These are phyloP conservation scores for Aspergillus clavatus DNA, from an alignment of 2,329 filamentous ascomycete genomes.

Conservation along the genomic window DNA sequence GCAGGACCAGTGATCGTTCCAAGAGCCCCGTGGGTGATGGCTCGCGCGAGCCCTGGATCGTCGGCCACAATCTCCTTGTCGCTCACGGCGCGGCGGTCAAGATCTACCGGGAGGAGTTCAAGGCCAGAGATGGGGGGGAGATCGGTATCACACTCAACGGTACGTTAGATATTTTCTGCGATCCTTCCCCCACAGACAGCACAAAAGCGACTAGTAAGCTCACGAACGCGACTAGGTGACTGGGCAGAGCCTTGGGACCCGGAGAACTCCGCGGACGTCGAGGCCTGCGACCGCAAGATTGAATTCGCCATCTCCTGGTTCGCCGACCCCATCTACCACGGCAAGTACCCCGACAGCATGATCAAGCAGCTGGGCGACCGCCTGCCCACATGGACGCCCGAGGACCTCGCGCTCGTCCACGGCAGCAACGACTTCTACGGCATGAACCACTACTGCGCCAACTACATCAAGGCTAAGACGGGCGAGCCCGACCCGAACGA, in stretches of 20 bases:
- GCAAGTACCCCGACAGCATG: constrained; percentile 81
- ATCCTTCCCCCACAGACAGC: no score
- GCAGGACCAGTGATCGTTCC: constrained; percentile 69
- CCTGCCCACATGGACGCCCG: constrained; percentile 67
- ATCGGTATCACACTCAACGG: constrained; percentile 87
- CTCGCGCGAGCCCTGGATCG: constrained; percentile 73
- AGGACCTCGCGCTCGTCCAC: constrained; percentile 68
- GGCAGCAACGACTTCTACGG: constrained; percentile 93
- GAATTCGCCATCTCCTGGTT: constrained; percentile 89
- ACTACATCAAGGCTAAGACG: constrained; percentile 73
- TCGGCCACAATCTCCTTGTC: constrained; percentile 73
- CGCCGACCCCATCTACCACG: constrained; percentile 79
- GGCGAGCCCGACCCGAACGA: constrained; percentile 60
- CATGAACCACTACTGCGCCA: constrained; percentile 90
- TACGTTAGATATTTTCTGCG: no score
- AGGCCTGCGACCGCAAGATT: constrained; percentile 73
- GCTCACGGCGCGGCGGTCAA: constrained; percentile 78
- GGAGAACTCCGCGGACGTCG: constrained; percentile 66
- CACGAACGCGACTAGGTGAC: no score
- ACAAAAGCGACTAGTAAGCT: no score
- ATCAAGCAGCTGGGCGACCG: constrained; percentile 71
- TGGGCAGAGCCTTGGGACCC: constrained; percentile 79
- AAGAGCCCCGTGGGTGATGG: constrained; percentile 69
- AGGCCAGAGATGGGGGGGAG: constrained; percentile 64
- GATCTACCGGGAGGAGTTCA: constrained; percentile 77